Evolutionary conservation across 2,329 filamentous ascomycete genomes (phyloP), one percentile per base, ranked within the genome.

Genomic region (Triangularia verruculosa): DNA sequence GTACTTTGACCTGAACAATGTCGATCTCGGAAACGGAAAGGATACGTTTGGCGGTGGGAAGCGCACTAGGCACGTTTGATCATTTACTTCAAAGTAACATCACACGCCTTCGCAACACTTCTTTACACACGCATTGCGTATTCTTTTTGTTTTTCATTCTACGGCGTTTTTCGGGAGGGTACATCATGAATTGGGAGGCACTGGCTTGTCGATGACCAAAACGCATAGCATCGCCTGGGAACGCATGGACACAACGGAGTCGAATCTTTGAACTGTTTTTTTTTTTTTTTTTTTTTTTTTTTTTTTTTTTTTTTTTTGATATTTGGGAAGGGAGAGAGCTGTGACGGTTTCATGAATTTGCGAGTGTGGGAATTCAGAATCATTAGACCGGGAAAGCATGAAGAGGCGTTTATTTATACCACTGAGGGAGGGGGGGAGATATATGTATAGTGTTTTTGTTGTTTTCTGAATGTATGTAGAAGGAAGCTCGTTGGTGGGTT

Each of bases 1-100:
- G 71, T 87, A 92, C 61, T 93, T 93, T 72, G 89, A 92, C 71
- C 78, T 90, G 7, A 85, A 86, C 60, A 86, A 85, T 67, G 74
- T 90, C 58, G 83, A 83, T 30, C 80, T 84, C 64, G 84, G 84
- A 52, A 69, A 71, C 64, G 72, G 71, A 61, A 89, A 89, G 72
- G 89, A 91, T 65, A 74, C 80, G 32, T 83, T 83, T 67, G 79
- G 80, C 34, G 76, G 78, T 51, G 74, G 74, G 13, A 87, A 87
- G 73, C 77, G 84, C 63, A 79, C 76, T 60, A 78, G 84, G 59
- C 83, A 86, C 64, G 72, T 73, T 58, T 82, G 67, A 76, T 28
- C 12, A 20, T 5, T 34, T 8, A 27, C 27, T n/a, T 22, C 13
- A 1, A 47, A 47, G 15, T 47, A 47, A 6, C n/a, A n/a, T 47